Evolutionary conservation across 2,329 filamentous ascomycete genomes (phyloP).

Genomic region (Pseudopyrenochaeta lycopersici): DNA sequence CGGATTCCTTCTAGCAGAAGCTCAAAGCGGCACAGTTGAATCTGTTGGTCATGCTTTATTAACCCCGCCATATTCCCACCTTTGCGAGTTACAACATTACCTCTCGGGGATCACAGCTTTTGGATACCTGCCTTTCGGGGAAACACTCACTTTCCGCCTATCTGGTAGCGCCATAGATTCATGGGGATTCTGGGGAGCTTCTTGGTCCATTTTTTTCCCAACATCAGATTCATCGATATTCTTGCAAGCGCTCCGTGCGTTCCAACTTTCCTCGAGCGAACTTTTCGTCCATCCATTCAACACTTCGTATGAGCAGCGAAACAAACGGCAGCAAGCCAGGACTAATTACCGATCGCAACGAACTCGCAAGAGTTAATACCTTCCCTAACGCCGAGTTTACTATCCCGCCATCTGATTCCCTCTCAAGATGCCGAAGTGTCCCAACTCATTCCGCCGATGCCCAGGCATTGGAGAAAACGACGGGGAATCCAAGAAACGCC

Average conservation of each 20-base stretch:
- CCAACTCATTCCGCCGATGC: slow-evolving; percentile 45
- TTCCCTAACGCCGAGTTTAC: slow-evolving; percentile 43
- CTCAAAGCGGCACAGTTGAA: slow-evolving; percentile 11
- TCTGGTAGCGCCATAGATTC: slow-evolving; percentile 10
- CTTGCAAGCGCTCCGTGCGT: slow-evolving; percentile 6
- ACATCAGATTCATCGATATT: background rate
- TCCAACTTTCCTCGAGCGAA: background rate
- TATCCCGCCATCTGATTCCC: slow-evolving; percentile 36
- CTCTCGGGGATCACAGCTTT: slow-evolving; percentile 17
- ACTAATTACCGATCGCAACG: slow-evolving; percentile 37
- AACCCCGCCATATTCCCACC: slow-evolving; percentile 15
- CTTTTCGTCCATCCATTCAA: slow-evolving; percentile 3
- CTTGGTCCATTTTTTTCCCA: background rate
- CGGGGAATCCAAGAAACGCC: slow-evolving; percentile 25
- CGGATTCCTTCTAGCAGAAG: slow-evolving; percentile 6
- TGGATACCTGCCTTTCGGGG: slow-evolving; percentile 15
- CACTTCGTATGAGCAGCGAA: slow-evolving; percentile 42
- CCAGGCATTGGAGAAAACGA: slow-evolving; percentile 41
- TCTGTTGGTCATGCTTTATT: slow-evolving; percentile 22
- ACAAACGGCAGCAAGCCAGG: slow-evolving; percentile 58
- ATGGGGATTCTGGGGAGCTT: slow-evolving; percentile 2
- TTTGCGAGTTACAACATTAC: slow-evolving; percentile 9
- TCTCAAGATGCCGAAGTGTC: slow-evolving; percentile 47
- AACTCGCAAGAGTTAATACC: slow-evolving; percentile 36
- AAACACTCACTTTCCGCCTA: slow-evolving; percentile 1